phyloP scores from a whole-genome alignment of 2,329 filamentous ascomycete species.

The Botrytis aclada region DNA sequence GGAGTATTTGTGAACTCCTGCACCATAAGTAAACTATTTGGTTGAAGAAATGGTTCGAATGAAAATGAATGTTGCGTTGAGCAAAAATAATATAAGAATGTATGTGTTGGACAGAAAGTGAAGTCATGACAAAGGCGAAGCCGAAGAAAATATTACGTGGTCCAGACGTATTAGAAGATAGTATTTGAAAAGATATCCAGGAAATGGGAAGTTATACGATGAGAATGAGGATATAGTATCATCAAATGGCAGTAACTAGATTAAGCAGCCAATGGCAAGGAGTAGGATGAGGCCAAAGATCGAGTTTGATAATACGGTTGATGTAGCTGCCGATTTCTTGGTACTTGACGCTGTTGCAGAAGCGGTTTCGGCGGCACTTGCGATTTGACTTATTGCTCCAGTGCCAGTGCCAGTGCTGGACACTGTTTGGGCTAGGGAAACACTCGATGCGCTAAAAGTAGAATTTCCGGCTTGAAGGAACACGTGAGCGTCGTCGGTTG shows the following conservation, averaged over 20 bases:
- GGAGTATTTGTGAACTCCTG: not conserved
- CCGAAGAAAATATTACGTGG: conserved; percentile 13
- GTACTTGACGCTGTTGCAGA: conserved; percentile 7
- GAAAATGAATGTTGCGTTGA: not conserved
- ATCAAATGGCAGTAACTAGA: not conserved
- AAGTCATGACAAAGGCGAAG: conserved; percentile 2
- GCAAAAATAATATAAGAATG: conserved; percentile 1
- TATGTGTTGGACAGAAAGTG: conserved; percentile 8
- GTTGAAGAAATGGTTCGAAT: not conserved
- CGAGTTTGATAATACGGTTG: conserved; percentile 7
- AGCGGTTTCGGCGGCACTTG: not conserved
- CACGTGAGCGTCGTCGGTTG: conserved; percentile 28
- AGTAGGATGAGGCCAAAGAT: conserved; percentile 11
- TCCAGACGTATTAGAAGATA: conserved; percentile 21
- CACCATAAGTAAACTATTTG: not conserved
- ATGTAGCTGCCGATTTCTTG: conserved; percentile 13
- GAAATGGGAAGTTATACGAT: not conserved
- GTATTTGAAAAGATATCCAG: conserved; percentile 1
- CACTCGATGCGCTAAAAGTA: conserved; percentile 12
- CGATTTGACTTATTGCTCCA: not conserved
- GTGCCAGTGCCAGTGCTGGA: not conserved
- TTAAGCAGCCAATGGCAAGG: conserved; percentile 13
- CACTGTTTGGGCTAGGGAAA: not conserved
- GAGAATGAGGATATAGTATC: not conserved
- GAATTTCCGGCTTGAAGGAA: conserved; percentile 30